Evolutionary conservation across 495 filamentous ascomycete species (phyloP), one percentile per base, ranked within the genome.

Genomic region (Penicillium antarcticum): DNA sequence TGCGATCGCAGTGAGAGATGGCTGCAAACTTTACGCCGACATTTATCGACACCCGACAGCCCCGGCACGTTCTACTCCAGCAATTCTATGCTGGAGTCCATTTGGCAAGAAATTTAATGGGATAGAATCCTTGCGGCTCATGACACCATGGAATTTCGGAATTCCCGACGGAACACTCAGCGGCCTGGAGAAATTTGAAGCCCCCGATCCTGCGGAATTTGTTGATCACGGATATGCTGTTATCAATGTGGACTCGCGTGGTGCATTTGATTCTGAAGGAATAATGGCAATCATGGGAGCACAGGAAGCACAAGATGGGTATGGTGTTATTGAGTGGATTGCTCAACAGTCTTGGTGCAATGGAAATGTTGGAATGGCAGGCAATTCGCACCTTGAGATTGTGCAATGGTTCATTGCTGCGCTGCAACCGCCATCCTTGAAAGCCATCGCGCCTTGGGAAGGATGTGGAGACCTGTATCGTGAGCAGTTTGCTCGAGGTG

Each of bases 401-500:
- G 56, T 56, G 5, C 74, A 75, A 42, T 71, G 70, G 67, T 58
- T 62, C 33, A 67, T 72, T 33, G 73, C 72, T 9, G 60, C 67
- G 0, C 39, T 60, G 44, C 51, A 59, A 11, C 72, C 73, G 8
- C 69, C 72, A 2, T 60, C 63, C 23, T 57, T 78, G 8, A 65
- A 58, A 11, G 63, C 64, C 1, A 74, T 76, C 23, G 65, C 71
- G 8, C 75, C 73, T 2, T 73, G 66, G 68, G 73, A 75, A 31
- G 71, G 69, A 1, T 57, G 55, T 26, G 53, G 53, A 0, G 73
- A 78, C 43, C 59, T 72, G 12, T 75, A 71, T 43, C 57, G 70
- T 0, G 71, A 76, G 4, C 51, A 51, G 8, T 58, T 51, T 40
- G 34, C 17, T 21, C 45, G 51, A 11, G 52, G 83, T 81, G 69